These are phyloP conservation scores for Nakaseomyces glabratus DNA, from an alignment of 1,139 yeast species.

Conservation along the genomic window DNA sequence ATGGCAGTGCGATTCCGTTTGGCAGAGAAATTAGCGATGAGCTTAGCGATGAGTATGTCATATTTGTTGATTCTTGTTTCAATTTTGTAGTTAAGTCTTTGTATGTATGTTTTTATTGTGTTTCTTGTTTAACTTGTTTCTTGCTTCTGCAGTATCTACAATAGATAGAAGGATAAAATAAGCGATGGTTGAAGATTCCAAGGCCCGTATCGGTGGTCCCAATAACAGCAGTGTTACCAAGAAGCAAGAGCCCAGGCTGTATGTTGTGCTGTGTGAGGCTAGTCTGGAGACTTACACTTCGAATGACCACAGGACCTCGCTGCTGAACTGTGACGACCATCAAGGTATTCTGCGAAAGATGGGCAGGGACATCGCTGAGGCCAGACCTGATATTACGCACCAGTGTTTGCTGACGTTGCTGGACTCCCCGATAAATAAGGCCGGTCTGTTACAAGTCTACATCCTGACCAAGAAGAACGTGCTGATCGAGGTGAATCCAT, in stretches of 20 bases:
- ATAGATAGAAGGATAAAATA: too few relatives aligned
- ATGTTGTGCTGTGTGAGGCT: slow-evolving; percentile 90
- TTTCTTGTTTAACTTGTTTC: too few relatives aligned
- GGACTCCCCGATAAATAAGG: slow-evolving; percentile 95
- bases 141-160: too few relatives aligned
- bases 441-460: slow-evolving; percentile 92
- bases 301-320: slow-evolving; percentile 69
- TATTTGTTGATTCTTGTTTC: too few relatives aligned
- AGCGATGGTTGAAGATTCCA: slow-evolving; percentile 38
- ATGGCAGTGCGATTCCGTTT: too few relatives aligned
- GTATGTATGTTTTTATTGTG: too few relatives aligned
- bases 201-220: slow-evolving; percentile 72
- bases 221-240: slow-evolving; percentile 71
- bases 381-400: slow-evolving; percentile 96
- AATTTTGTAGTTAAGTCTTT: too few relatives aligned
- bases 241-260: slow-evolving; percentile 74
- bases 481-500: slow-evolving; percentile 88
- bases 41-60: too few relatives aligned
- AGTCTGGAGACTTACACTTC: slow-evolving; percentile 91
- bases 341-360: slow-evolving; percentile 90
- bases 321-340: slow-evolving; percentile 95
- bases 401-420: slow-evolving; percentile 85
- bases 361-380: slow-evolving; percentile 97
- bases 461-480: slow-evolving; percentile 95
- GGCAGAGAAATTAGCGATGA: too few relatives aligned